Evolutionary conservation across 495 filamentous ascomycete genomes (phyloP).

Genomic region (Hapsidospora chrysogenum): DNA sequence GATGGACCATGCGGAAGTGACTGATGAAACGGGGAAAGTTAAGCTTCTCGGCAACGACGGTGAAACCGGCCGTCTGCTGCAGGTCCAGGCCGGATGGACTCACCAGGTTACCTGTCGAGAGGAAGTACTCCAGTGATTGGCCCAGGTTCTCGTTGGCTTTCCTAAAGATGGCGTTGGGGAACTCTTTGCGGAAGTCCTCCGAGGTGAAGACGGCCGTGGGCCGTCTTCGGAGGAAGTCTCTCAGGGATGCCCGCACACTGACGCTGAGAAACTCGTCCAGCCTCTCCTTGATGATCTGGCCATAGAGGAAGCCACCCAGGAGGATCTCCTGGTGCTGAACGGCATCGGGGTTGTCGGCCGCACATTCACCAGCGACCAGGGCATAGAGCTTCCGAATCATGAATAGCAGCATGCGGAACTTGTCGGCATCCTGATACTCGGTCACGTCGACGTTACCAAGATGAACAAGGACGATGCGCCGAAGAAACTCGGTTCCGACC

Average conservation of each 20-base stretch:
- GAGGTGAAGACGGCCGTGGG: conserved; percentile 48
- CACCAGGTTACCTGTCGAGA: conserved; percentile 86
- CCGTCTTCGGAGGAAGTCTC: conserved; percentile 56
- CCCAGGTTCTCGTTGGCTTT: conserved; percentile 81
- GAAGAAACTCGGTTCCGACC: conserved; percentile 74
- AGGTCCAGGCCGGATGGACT: conserved; percentile 85
- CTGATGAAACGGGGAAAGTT: conserved; percentile 98
- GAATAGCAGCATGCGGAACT: conserved; percentile 87
- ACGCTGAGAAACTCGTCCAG: conserved; percentile 73
- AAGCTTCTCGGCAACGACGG: conserved; percentile 93
- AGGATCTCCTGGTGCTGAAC: conserved; percentile 89
- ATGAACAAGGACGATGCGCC: conserved; percentile 80
- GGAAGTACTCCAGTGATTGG: conserved; percentile 75
- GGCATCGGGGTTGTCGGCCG: conserved; percentile 87
- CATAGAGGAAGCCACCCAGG: conserved; percentile 83
- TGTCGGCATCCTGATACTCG: conserved; percentile 68
- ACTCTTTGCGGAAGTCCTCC: conserved; percentile 57
- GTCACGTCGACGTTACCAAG: conserved; percentile 68
- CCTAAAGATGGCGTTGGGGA: conserved; percentile 55
- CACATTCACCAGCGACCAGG: conserved; percentile 79
- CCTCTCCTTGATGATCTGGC: conserved; percentile 86
- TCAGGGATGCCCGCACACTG: conserved; percentile 37
- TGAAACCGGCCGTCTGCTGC: conserved; percentile 88
- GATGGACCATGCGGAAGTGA: conserved; percentile 97
- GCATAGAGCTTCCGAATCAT: conserved; percentile 94